Evolutionary conservation across 192 early-diverging fungal species (phyloP).

Genomic region (Linnemannia exigua): DNA sequence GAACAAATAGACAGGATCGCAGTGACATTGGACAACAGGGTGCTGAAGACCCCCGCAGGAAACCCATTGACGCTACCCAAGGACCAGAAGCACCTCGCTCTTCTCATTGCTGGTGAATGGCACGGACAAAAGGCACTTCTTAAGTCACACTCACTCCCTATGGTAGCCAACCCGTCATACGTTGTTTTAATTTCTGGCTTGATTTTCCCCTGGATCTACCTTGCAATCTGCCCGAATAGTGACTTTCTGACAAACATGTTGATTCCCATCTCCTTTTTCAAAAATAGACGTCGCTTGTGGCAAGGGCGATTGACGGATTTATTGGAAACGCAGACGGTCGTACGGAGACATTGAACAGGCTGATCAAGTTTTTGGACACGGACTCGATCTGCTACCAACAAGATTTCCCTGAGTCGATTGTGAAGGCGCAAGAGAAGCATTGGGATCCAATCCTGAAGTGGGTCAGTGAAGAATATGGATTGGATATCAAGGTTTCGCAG

Average conservation of each 20-base stretch:
- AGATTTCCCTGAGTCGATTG: slow-evolving; percentile 81
- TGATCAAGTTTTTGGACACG: slow-evolving; percentile 88
- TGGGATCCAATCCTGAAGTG: slow-evolving; percentile 88
- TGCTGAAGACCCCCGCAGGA: slow-evolving; percentile 88
- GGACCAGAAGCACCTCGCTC: slow-evolving; percentile 76
- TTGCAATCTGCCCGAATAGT: not conserved
- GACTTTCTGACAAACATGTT: not conserved
- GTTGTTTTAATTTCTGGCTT: slow-evolving; percentile 3
- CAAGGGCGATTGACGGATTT: slow-evolving; percentile 86
- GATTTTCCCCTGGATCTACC: not conserved
- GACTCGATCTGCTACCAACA: slow-evolving; percentile 93
- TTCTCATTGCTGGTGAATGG: slow-evolving; percentile 94
- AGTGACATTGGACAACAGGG: slow-evolving; percentile 83
- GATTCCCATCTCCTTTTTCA: not conserved
- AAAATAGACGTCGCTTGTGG: slow-evolving; percentile 88
- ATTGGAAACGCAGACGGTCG: slow-evolving; percentile 68
- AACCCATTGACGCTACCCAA: slow-evolving; percentile 71
- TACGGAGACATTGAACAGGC: slow-evolving; percentile 76
- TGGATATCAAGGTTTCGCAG: slow-evolving; percentile 80
- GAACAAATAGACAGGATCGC: slow-evolving; percentile 52
- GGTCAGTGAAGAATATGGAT: slow-evolving; percentile 73
- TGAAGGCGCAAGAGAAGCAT: slow-evolving; percentile 82
- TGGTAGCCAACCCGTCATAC: slow-evolving; percentile 66
- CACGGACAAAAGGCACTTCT: slow-evolving; percentile 86
- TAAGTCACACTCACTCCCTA: slow-evolving; percentile 88